Conservation (phyloP, 805 yeast genomes). For the Peterozyma toletana region DNA sequence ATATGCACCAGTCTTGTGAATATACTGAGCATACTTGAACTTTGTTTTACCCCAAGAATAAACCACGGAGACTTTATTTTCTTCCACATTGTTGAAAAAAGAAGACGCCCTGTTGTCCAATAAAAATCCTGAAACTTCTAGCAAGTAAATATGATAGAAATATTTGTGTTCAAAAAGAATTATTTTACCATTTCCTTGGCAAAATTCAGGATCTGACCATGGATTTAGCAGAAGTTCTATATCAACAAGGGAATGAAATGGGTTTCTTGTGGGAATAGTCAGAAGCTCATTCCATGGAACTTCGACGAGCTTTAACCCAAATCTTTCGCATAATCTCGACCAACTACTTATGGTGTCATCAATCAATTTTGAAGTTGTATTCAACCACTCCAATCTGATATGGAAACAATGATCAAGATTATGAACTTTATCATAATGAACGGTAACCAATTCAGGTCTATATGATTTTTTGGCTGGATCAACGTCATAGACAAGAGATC, state of each 20-base stretch:
- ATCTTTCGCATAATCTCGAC: slow-evolving; percentile 78
- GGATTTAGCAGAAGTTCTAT: slow-evolving; percentile 65
- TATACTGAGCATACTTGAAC: slow-evolving; percentile 80
- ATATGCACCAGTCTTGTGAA: slow-evolving; percentile 84
- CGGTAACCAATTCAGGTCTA: slow-evolving; percentile 69
- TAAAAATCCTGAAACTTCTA: slow-evolving; percentile 66
- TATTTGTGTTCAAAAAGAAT: slow-evolving; percentile 46
- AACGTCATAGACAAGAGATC: slow-evolving; percentile 59
- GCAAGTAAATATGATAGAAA: slow-evolving; percentile 71
- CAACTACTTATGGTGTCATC: slow-evolving; percentile 75
- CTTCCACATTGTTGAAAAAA: slow-evolving; percentile 42
- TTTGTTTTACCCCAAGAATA: slow-evolving; percentile 91
- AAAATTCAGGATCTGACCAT: slow-evolving; percentile 53
- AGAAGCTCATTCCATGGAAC: slow-evolving; percentile 88
- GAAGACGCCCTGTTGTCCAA: slow-evolving; percentile 74
- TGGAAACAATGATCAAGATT: slow-evolving; percentile 95
- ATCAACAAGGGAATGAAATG: slow-evolving; percentile 81
- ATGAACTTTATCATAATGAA: slow-evolving; percentile 88
- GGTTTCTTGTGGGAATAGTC: slow-evolving; percentile 67
- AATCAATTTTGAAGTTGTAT: slow-evolving; percentile 76
- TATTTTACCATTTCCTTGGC: slow-evolving; percentile 20
- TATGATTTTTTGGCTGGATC: slow-evolving; percentile 69
- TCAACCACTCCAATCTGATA: slow-evolving; percentile 86
- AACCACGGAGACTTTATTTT: slow-evolving; percentile 49
- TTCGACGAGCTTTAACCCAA: slow-evolving; percentile 76